These are phyloP conservation scores for Trichoderma arundinaceum DNA, from an alignment of 2,329 filamentous ascomycete species.

Conservation along the genomic window DNA sequence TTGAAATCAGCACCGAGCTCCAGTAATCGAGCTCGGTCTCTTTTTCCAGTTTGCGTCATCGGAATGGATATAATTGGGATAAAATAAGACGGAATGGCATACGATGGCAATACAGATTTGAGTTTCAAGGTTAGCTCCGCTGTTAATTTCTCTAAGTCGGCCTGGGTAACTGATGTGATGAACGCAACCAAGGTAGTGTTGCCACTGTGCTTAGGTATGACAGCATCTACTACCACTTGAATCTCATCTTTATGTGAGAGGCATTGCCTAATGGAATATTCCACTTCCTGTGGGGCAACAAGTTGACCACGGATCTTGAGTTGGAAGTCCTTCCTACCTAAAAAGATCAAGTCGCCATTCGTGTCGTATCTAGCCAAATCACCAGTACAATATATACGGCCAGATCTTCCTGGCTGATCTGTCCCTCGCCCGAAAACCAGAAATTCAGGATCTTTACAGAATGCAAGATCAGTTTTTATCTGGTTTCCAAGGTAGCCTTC, in stretches of 20 bases:
- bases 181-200: conserved; percentile 19
- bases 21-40: conserved; percentile 20
- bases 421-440: not conserved
- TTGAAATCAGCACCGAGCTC: conserved; percentile 13
- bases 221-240: conserved; percentile 18
- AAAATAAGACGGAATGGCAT: conserved; percentile 26
- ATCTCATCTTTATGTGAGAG: conserved; percentile 2
- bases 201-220: conserved; percentile 15
- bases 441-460: conserved; percentile 14
- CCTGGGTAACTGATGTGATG: not conserved
- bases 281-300: conserved; percentile 19
- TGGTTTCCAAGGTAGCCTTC: conserved; percentile 21
- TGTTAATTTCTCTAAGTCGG: not conserved
- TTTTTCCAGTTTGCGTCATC: conserved; percentile 14
- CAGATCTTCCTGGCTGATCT: not conserved
- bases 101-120: not conserved
- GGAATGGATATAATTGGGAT: conserved; percentile 19
- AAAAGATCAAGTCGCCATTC: conserved; percentile 13
- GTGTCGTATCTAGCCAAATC: conserved; percentile 28
- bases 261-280: conserved; percentile 9
- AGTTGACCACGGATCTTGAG: conserved; percentile 25
- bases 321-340: conserved; percentile 24
- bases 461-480: conserved; percentile 5
- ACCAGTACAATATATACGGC: conserved; percentile 25
- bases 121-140: conserved; percentile 11